Evolutionary conservation across 192 early-diverging fungal genomes (phyloP), one percentile per base, ranked within the genome.

Genomic region (Coemansia sp.): DNA sequence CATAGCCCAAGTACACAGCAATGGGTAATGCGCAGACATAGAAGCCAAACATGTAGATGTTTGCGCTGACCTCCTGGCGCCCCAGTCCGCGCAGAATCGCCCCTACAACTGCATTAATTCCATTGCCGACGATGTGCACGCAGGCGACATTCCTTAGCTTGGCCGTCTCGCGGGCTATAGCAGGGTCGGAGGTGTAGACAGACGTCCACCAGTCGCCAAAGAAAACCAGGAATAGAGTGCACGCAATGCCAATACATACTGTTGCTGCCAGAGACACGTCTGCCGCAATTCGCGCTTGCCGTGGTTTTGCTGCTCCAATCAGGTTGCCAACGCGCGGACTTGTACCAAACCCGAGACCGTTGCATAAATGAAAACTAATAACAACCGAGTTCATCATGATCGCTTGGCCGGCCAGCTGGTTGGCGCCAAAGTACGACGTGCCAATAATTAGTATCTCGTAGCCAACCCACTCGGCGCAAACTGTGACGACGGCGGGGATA

Each of bases 401-500:
- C 50, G 74, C 75, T 63, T 89, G 86, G 3, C 84, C 86, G 6
- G 86, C 85, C 65, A 86, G 68, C n/a, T 76, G 72, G 14, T 66
- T 72, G 34, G 75, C 85, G 28, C 86, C 86, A 38, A 89, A 79
- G 69, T 84, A 87, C 66, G 83, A 83, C 8, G 86, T 62, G 0
- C 76, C 70, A 39, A 85, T 65, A 1, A 72, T 71, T 25, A 76
- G 69, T 28, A 85, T 56, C 21, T 85, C 84, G 20, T 76, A 69
- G 50, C 75, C 76, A 74, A 74, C 82, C 90, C 72, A 89, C 59
- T 91, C 90, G 14, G 78, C 75, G 71, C 91, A 91, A 1, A 89
- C 81, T 88, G 94, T 89, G 18, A 89, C 59, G 36, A 90, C 86
- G 3, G 89, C 86, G n/a, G 92, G 91, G 8, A 90, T 45, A 6